Evolutionary conservation across 1,284 basidiomycete genomes (phyloP), one percentile per base, ranked within the genome.

Genomic region (Xerocomus cyaneibrunnescens): DNA sequence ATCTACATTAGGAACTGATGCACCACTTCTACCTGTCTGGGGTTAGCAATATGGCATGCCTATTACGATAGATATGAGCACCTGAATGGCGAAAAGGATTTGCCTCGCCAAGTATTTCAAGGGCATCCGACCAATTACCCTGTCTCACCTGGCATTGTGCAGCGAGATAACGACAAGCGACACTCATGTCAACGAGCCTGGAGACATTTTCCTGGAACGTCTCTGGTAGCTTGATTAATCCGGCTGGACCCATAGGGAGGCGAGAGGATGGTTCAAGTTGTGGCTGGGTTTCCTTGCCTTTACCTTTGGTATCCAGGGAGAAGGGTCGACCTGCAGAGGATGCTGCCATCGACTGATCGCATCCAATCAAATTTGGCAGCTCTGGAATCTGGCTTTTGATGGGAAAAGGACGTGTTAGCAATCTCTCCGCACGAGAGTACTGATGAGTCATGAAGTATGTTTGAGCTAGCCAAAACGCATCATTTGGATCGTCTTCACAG

Each of bases 391-490:
- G 76, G 3, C 77, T 75, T 38, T 71, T 68, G 45, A 72, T 78
- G 25, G 77, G 76, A 66, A 94, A 91, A 0, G 93, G 91, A 25
- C 90, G 81, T 0, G 88, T 93, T 38, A 99, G 80, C 17, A 99
- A 78, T 43, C 90, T 83, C 69, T 98, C 94, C 1, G 97, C 95
- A 35, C 94, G 89, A 7, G 92, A 87, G 70, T 96, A 99, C 59
- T 98, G 92, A 59, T 95, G 89, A 5, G 90, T 94, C 72, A 94
- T 85, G 69, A 98, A 99, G 73, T 94, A 94, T 0, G 92, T 92
- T 69, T 99, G 96, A 1, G 97, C 96, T 16, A 99, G 84, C 94
- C 96, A 98, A 71, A 98, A 99, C 9, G 94, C 97, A 71, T 99
- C 97, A 69, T 96, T 95, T 28, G 92, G 85, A 61, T 97, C 92